A percentile compares a stretch with the other conserved stretches of the same genome.
phyloP scores from a whole-genome alignment of 2,329 filamentous ascomycete species.

The Mycogone perniciosa region DNA sequence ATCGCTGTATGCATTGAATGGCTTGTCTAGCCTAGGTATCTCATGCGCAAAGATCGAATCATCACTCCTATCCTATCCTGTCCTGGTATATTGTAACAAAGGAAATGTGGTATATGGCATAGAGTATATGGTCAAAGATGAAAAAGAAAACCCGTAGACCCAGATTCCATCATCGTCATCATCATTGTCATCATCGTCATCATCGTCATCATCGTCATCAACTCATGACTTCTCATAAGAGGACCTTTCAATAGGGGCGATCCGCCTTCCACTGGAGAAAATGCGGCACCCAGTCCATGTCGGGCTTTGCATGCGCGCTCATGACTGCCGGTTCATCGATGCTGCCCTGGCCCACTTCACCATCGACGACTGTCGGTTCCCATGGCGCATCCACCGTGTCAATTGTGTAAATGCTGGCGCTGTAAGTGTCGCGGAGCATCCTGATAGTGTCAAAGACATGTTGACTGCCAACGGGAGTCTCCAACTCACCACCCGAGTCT shows the following conservation, averaged over 20 bases:
- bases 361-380: background rate
- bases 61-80: background rate
- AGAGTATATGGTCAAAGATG: background rate
- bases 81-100: slow-evolving; percentile 10
- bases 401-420: slow-evolving; percentile 6
- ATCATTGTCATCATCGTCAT: no score
- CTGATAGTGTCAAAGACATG: slow-evolving; percentile 24
- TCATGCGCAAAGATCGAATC: slow-evolving; percentile 10
- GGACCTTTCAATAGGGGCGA: slow-evolving; percentile 32
- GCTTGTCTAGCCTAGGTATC: slow-evolving; percentile 5
- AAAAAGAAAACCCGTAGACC: slow-evolving; percentile 6
- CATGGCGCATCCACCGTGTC: slow-evolving; percentile 2
- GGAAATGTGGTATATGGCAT: slow-evolving; percentile 8
- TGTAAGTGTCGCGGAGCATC: slow-evolving; percentile 23
- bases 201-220: background rate
- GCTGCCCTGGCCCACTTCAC: slow-evolving; percentile 15
- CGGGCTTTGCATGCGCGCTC: slow-evolving; percentile 14
- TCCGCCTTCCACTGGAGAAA: slow-evolving; percentile 53
- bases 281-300: slow-evolving; percentile 49
- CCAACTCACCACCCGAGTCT: slow-evolving; percentile 30
- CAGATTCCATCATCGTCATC: background rate
- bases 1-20: slow-evolving; percentile 8
- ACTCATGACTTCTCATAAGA: slow-evolving; percentile 16
- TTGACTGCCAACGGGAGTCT: slow-evolving; percentile 29
- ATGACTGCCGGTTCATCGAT: slow-evolving; percentile 18